Base-by-base conservation (phyloP, 148 eudicot genomes). In the Vaccinium corymbosum region DNA sequence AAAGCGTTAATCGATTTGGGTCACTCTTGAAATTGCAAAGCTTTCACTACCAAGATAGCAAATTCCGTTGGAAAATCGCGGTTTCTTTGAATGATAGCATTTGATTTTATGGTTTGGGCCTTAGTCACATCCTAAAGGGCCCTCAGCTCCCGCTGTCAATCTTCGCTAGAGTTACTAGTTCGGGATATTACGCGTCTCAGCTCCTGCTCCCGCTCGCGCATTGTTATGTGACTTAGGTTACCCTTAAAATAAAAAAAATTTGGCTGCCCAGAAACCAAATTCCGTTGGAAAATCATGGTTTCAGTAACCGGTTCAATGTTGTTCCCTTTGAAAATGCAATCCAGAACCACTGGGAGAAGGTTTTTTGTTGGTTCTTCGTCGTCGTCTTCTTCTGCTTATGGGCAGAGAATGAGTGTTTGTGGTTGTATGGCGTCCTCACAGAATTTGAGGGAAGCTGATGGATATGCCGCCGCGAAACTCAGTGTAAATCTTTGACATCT, bases 371-470 rank as follows among this genome's bases (percentile, higher is more conserved):
- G 71, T 9, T 64, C 72, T 66, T 42, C 6, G 46, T 42, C 46
- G 0, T 61, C 46, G 6, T 61, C 27, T 59, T 64, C 29, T 64
- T 64, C 71, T 27, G 3, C 72, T 66, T 11, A 25, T 66, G 35
- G 27, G 35, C 35, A 25, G 72, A 35, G 81, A 75, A 86, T 76
- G 81, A 55, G 81, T 84, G 87, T 82, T 1, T 92, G 94, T 86
- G 89, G 82, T 84, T 92, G 93, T 89, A 50, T 89, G 87, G 89
- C 94, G 35, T 90, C 95, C 74, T 89, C 93, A 13, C 86, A 86
- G 57, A 88, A 92, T 76, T 80, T 87, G 71, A 87, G 85, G 81
- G 85, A 85, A 14, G 85, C 84, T 76, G 91, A 89, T 87, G 94
- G 83, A 46, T 70, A 90, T 87, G 79, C 93, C 38, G 32, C 86